A percentile compares a stretch with the other conserved stretches of the same genome.
phyloP scores from a whole-genome alignment of 164 flowering plant genomes.

The Nymphaea thermarum region DNA sequence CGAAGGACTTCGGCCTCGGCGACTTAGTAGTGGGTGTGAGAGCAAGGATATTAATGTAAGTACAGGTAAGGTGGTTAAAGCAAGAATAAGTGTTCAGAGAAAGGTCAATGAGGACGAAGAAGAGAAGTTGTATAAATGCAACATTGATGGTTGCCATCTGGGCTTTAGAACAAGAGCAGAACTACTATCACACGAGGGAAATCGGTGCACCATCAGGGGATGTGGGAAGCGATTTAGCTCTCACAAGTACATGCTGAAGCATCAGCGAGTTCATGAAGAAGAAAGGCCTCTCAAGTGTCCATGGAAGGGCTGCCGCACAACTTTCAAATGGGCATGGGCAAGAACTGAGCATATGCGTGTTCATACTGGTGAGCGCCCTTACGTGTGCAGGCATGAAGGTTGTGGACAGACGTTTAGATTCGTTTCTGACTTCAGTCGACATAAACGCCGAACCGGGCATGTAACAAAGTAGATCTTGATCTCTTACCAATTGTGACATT shows the following conservation, averaged over 20 bases:
- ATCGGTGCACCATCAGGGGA: slow-evolving; percentile 57
- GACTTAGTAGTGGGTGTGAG: not conserved
- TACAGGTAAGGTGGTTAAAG: not conserved
- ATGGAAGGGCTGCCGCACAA: slow-evolving; percentile 80
- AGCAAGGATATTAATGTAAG: not conserved
- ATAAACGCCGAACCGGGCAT: slow-evolving; percentile 80
- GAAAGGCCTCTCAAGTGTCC: slow-evolving; percentile 85
- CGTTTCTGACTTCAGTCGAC: slow-evolving; percentile 82
- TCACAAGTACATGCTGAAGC: slow-evolving; percentile 58
- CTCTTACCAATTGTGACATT: not conserved
- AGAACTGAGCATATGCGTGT: slow-evolving; percentile 76
- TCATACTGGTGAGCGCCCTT: slow-evolving; percentile 92
- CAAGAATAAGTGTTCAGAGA: not conserved
- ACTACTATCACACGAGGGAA: slow-evolving; percentile 43
- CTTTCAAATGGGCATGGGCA: slow-evolving; percentile 99
- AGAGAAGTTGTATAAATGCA: slow-evolving; percentile 33
- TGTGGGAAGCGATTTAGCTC: slow-evolving; percentile 70
- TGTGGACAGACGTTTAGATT: slow-evolving; percentile 84
- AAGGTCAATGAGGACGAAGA: slow-evolving; percentile 11
- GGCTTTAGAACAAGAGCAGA: slow-evolving; percentile 57
- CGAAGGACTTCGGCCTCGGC: slow-evolving; percentile 79
- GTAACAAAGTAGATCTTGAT: not conserved
- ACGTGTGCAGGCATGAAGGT: slow-evolving; percentile 57
- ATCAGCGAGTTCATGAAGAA: slow-evolving; percentile 67
- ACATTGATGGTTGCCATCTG: slow-evolving; percentile 63